Evolutionary conservation across 495 filamentous ascomycete genomes (phyloP).

Genomic region (Neurospora pannonica): DNA sequence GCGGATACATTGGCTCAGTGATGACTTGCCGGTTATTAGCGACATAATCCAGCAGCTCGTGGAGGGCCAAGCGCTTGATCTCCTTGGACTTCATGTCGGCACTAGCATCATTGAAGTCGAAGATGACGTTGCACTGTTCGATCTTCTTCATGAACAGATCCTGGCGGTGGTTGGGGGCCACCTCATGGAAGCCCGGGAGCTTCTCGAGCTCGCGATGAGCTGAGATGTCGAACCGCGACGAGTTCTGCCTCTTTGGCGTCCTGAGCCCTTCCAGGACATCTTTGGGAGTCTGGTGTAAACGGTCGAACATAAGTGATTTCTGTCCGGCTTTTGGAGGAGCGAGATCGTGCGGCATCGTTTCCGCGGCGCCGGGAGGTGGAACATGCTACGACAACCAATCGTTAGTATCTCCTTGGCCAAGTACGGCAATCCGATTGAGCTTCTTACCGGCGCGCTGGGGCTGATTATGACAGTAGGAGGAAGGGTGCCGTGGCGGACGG

Average conservation of each 20-base stretch:
- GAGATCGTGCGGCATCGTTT: constrained; percentile 97
- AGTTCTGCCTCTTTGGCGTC: constrained; percentile 92
- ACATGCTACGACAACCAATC: constrained; percentile 54
- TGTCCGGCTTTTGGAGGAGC: constrained; percentile 79
- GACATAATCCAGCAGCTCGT: constrained; percentile 96
- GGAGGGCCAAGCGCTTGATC: constrained; percentile 93
- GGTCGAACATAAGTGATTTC: constrained; percentile 84
- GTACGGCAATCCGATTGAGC: not conserved
- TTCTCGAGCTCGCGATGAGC: constrained; percentile 95
- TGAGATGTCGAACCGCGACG: constrained; percentile 95
- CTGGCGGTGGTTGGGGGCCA: constrained; percentile 87
- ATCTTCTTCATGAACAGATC: constrained; percentile 99
- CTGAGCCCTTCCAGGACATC: constrained; percentile 91
- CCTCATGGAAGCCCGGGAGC: constrained; percentile 96
- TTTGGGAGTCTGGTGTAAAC: constrained; percentile 86
- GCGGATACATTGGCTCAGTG: constrained; percentile 97
- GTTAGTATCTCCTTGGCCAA: constrained; percentile 14
- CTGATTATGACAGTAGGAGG: constrained; percentile 93
- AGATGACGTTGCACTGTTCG: constrained; percentile 99
- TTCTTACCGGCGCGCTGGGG: constrained; percentile 83
- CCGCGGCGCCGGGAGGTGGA: constrained; percentile 84
- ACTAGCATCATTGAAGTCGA: constrained; percentile 98
- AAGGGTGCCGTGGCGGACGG: constrained; percentile 58
- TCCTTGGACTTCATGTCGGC: constrained; percentile 99
- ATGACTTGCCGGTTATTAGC: constrained; percentile 98